Evolutionary conservation across 129 eudicot species (phyloP).

Genomic region (Pittosporum tobira): DNA sequence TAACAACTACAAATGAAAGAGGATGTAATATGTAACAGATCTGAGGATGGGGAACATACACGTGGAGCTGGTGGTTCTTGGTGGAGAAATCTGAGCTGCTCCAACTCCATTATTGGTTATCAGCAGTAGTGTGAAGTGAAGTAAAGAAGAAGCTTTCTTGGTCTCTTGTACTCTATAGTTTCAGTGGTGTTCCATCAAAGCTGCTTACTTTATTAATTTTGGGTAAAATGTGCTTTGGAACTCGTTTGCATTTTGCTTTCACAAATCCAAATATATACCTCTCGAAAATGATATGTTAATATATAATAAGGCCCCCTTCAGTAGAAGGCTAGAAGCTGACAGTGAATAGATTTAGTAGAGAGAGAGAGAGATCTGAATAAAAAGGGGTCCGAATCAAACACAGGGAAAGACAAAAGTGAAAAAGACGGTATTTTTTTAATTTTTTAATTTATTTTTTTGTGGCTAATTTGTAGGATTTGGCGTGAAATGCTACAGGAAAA

Average conservation of each 20-base stretch:
- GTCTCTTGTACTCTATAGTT: neutral
- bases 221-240: neutral
- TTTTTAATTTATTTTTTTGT: neutral
- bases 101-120: slow-evolving; percentile 6
- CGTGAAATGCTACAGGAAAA: too few species aligned
- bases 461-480: too few species aligned
- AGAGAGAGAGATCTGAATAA: neutral
- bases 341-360: slow-evolving; percentile 1
- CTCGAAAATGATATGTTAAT: neutral
- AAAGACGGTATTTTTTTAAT: neutral
- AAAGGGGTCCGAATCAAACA: neutral
- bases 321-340: slow-evolving; percentile 1
- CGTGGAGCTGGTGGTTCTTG: slow-evolving; percentile 6
- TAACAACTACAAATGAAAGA: neutral
- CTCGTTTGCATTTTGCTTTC: neutral
- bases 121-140: too few species aligned
- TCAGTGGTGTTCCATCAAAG: neutral
- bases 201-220: neutral
- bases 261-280: neutral
- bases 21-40: neutral
- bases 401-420: neutral
- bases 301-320: neutral
- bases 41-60: neutral
- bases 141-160: too few species aligned
- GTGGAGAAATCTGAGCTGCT: slow-evolving; percentile 8